Percentiles rank a stretch among this genome's conserved stretches.
Conservation (phyloP, 2,329 filamentous ascomycete genomes). For the Aspergillus sp. region DNA sequence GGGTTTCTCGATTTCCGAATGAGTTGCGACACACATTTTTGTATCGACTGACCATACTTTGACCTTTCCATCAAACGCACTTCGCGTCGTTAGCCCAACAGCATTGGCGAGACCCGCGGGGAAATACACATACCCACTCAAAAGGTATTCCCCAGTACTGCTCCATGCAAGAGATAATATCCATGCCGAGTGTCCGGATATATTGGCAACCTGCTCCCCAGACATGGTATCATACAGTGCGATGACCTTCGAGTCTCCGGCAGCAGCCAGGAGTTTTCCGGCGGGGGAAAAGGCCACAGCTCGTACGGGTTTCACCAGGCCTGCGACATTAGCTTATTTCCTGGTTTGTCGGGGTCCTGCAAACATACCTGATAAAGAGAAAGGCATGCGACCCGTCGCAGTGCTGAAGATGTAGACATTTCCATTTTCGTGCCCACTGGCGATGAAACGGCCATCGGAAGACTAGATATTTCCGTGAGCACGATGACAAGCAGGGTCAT, state of each 20-base stretch:
- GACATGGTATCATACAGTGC: slow-evolving; percentile 86
- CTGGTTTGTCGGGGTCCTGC: background rate
- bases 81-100: slow-evolving; percentile 18
- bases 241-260: slow-evolving; percentile 80
- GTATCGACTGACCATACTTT: slow-evolving; percentile 93
- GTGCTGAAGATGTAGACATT: slow-evolving; percentile 94
- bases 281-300: slow-evolving; percentile 80
- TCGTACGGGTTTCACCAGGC: slow-evolving; percentile 77
- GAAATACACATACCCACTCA: slow-evolving; percentile 57
- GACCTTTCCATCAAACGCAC: slow-evolving; percentile 80
- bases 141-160: slow-evolving; percentile 78
- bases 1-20: slow-evolving; percentile 78
- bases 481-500: background rate
- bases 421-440: slow-evolving; percentile 87
- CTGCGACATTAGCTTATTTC: slow-evolving; percentile 35
- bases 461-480: slow-evolving; percentile 34
- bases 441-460: slow-evolving; percentile 71
- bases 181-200: slow-evolving; percentile 75
- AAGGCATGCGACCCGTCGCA: slow-evolving; percentile 70
- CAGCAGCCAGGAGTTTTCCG: slow-evolving; percentile 74
- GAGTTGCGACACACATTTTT: slow-evolving; percentile 77
- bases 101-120: background rate
- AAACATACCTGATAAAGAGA: slow-evolving; percentile 68
- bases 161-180: slow-evolving; percentile 89
- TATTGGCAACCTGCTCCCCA: slow-evolving; percentile 82